phyloP scores from a whole-genome alignment of 768 basidiomycete species.

The Naganishia randhawae region DNA sequence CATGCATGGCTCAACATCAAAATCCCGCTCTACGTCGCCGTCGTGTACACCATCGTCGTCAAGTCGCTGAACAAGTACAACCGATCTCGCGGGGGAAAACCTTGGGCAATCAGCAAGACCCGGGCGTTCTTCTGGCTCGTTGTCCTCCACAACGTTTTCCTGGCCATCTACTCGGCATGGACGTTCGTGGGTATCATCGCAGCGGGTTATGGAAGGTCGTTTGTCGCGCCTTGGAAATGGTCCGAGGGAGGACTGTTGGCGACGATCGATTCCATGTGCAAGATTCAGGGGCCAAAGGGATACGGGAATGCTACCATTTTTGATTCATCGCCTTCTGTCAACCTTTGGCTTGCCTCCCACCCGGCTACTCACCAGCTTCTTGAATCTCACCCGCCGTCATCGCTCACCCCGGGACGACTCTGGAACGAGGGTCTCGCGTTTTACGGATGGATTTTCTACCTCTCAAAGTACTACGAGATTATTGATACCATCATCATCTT shows the following conservation, averaged over 20 bases:
- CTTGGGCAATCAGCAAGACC: constrained; percentile 30
- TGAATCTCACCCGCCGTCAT: constrained; percentile 4
- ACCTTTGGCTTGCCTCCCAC: constrained; percentile 23
- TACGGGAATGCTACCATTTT: constrained; percentile 27
- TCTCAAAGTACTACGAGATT: constrained; percentile 35
- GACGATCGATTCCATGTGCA: constrained; percentile 27
- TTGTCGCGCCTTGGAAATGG: constrained; percentile 20
- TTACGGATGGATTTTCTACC: constrained; percentile 35
- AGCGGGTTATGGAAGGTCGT: constrained; percentile 22
- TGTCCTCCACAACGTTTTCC: constrained; percentile 39
- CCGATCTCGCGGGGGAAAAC: constrained; percentile 31
- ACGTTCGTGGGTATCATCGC: constrained; percentile 31
- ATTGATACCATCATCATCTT: constrained; percentile 41
- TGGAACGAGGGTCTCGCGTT: constrained; percentile 29
- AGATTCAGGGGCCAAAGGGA: constrained; percentile 20
- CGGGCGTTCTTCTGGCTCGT: constrained; percentile 30
- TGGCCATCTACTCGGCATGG: constrained; percentile 38
- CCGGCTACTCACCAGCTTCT: constrained; percentile 6
- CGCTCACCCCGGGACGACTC: constrained; percentile 21
- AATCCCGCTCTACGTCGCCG: constrained; percentile 35
- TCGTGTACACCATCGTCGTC: constrained; percentile 35
- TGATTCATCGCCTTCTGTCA: constrained; percentile 3
- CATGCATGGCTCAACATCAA: constrained; percentile 26
- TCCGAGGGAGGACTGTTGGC: constrained; percentile 19
- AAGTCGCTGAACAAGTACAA: constrained; percentile 33